Percentiles rank a stretch among this genome's conserved stretches.
Evolutionary conservation across 1,139 yeast genomes (phyloP).

Genomic region (Saccharomyces hybrid): DNA sequence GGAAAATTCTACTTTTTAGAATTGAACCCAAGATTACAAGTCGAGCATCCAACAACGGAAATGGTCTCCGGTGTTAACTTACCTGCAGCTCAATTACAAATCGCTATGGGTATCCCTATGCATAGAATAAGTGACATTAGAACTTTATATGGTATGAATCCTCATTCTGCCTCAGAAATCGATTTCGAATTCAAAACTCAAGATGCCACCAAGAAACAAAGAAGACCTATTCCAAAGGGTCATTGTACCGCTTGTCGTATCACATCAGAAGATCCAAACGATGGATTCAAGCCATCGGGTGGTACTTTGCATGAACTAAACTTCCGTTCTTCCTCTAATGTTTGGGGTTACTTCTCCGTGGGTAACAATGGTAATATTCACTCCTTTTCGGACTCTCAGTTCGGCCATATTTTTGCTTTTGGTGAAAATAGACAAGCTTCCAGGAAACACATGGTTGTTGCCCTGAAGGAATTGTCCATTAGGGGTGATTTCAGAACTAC

Average conservation of each 20-base stretch:
- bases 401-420: conserved; percentile 97
- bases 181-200: conserved; percentile 83
- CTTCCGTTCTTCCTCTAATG: conserved; percentile 93
- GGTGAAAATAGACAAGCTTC: conserved; percentile 98
- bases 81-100: conserved; percentile 96
- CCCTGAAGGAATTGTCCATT: conserved; percentile 88
- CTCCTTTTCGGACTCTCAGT: conserved; percentile 95
- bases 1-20: conserved; percentile 94
- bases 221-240: conserved; percentile 88
- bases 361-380: conserved; percentile 96
- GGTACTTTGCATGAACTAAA: conserved; percentile 94
- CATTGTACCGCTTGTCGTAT: conserved; percentile 99
- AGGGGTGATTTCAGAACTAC: conserved; percentile 98
- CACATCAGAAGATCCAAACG: conserved; percentile 98
- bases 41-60: conserved; percentile 98
- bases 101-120: conserved; percentile 98
- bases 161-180: conserved; percentile 81
- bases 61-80: conserved; percentile 98
- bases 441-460: conserved; percentile 98
- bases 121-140: conserved; percentile 91
- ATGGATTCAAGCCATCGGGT: conserved; percentile 97
- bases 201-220: conserved; percentile 66
- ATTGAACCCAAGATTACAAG: conserved; percentile 95
- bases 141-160: conserved; percentile 89
- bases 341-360: conserved; percentile 98